Percentiles rank a stretch among this genome's conserved stretches.
phyloP scores from a whole-genome alignment of 1,139 yeast species.

The Pichiaceae sp. region DNA sequence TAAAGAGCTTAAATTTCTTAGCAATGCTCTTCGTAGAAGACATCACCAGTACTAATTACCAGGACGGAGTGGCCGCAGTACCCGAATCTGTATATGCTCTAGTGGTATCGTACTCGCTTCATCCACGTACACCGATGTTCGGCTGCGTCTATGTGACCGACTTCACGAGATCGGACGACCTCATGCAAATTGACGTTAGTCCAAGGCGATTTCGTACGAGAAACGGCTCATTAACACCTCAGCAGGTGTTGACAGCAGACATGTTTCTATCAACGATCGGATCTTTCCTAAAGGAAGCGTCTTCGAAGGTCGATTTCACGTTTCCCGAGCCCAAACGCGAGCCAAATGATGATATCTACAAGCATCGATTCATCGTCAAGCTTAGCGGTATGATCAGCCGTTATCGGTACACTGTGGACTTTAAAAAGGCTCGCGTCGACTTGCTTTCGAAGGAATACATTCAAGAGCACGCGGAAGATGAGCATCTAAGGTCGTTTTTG shows the following conservation, averaged over 20 bases:
- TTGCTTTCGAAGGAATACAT: conserved; percentile 4
- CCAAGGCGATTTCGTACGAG: not conserved
- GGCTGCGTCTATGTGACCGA: conserved; percentile 12
- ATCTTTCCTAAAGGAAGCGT: not conserved
- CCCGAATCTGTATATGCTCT: conserved; percentile 8
- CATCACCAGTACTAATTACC: not conserved
- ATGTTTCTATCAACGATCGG: not conserved
- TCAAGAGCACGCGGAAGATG: not conserved
- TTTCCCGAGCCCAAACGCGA: conserved; percentile 7
- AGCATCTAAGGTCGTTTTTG: not conserved
- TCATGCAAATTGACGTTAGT: not conserved
- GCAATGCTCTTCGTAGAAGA: conserved; percentile 1
- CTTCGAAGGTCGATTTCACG: not conserved
- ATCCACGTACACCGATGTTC: conserved; percentile 2
- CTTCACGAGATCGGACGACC: conserved; percentile 9
- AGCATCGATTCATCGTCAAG: conserved; percentile 10
- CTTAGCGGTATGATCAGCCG: conserved; percentile 9
- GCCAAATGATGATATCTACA: conserved; percentile 8
- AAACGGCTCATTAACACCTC: not conserved
- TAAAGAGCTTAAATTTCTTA: not conserved
- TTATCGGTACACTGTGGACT: conserved; percentile 12
- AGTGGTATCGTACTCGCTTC: conserved; percentile 5
- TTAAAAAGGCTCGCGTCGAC: conserved; percentile 6
- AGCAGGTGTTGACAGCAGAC: not conserved
- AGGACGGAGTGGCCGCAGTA: not conserved